Conservation (phyloP, 2,329 filamentous ascomycete genomes). For the Talaromyces islandicus region DNA sequence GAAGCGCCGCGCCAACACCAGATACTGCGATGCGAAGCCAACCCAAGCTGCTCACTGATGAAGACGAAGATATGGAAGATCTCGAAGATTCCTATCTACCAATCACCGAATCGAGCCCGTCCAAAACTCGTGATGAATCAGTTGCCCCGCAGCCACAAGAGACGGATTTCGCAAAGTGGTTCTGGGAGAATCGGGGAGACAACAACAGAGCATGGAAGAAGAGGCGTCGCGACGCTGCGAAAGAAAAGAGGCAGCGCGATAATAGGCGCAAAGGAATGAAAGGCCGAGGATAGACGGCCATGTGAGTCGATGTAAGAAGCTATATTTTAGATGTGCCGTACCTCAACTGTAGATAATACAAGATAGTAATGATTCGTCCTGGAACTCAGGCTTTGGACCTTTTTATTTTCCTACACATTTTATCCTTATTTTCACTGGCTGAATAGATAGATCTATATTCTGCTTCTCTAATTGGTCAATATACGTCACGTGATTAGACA, state of each 20-base stretch:
- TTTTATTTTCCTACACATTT: background rate
- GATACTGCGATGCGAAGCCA: conserved; percentile 73
- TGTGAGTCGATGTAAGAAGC: background rate
- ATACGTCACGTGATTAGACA: conserved; percentile 2
- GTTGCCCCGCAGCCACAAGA: conserved; percentile 29
- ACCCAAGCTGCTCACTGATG: conserved; percentile 26
- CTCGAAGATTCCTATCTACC: background rate
- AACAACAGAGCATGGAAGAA: conserved; percentile 49
- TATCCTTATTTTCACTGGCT: background rate
- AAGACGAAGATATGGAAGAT: conserved; percentile 13
- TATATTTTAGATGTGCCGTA: background rate
- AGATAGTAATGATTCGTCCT: background rate
- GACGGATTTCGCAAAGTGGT: conserved; percentile 57
- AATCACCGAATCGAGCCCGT: conserved; percentile 10
- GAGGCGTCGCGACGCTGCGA: conserved; percentile 53
- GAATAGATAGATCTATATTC: background rate
- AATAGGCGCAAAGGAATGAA: conserved; percentile 49
- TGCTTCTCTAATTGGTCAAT: background rate
- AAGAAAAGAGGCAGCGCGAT: conserved; percentile 55
- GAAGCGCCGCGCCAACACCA: conserved; percentile 89
- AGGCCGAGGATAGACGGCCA: conserved; percentile 22
- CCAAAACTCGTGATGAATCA: conserved; percentile 7
- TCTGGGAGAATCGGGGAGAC: conserved; percentile 49
- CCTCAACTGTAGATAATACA: background rate
- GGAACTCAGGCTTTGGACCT: background rate